phyloP scores from a whole-genome alignment of 805 yeast species.

The Myxozyma kluyveri region DNA sequence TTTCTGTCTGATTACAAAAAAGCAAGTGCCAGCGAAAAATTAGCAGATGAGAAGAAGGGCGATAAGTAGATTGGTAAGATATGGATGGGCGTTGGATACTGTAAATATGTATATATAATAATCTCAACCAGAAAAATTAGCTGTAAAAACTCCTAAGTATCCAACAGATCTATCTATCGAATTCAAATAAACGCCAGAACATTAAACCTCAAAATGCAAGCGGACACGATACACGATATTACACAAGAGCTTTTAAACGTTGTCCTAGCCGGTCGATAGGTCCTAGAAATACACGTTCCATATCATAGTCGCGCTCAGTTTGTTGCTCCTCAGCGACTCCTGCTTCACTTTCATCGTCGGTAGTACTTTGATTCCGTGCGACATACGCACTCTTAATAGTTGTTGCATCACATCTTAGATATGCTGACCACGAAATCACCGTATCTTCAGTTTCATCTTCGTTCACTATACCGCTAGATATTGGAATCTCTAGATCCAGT shows the following conservation, averaged over 20 bases:
- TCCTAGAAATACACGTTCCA: slow-evolving; percentile 17
- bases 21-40: not conserved
- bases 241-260: slow-evolving; percentile 2
- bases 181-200: not conserved
- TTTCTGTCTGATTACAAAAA: slow-evolving; percentile 10
- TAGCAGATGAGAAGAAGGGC: not conserved
- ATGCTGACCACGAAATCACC: slow-evolving; percentile 8
- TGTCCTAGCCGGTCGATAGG: slow-evolving; percentile 9
- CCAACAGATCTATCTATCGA: not conserved
- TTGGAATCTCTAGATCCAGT: slow-evolving; percentile 9
- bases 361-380: not conserved
- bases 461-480: not conserved
- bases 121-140: not conserved
- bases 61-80: not conserved
- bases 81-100: not conserved
- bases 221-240: too few relatives aligned
- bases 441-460: too few relatives aligned
- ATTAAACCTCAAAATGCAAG: not conserved
- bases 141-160: not conserved
- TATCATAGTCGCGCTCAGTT: slow-evolving; percentile 2
- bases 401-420: slow-evolving; percentile 16
- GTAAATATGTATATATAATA: not conserved
- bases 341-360: slow-evolving; percentile 2
- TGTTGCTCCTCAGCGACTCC: not conserved
- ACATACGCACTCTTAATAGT: slow-evolving; percentile 17